A percentile compares a stretch with the other conserved stretches of the same genome.
Conservation (phyloP, 768 basidiomycete genomes). For the Lactarius sanguifluus region DNA sequence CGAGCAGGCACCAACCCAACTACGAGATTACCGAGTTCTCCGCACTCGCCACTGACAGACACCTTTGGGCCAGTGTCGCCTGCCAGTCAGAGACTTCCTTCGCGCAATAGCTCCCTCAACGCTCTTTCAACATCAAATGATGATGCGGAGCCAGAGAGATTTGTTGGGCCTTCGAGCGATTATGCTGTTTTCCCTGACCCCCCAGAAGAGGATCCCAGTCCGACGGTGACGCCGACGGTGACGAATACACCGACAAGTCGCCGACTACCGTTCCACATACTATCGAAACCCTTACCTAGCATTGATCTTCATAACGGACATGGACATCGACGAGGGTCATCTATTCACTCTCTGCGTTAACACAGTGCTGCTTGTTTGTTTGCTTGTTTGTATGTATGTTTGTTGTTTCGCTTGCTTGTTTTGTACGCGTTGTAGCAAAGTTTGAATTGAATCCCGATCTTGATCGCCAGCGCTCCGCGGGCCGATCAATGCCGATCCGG, state of each 20-base stretch:
- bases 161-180: constrained; percentile 64
- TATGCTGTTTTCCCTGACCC: constrained; percentile 75
- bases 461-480: constrained; percentile 1
- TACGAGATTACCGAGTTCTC: constrained; percentile 43
- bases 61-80: constrained; percentile 35
- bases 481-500: not conserved
- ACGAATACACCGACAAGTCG: constrained; percentile 27
- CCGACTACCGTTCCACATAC: constrained; percentile 61
- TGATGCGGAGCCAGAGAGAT: constrained; percentile 50
- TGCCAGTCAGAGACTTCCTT: constrained; percentile 57
- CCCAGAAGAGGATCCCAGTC: constrained; percentile 43
- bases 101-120: constrained; percentile 47
- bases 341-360: constrained; percentile 36
- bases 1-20: constrained; percentile 70
- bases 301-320: constrained; percentile 37
- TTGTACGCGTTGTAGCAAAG: constrained; percentile 3
- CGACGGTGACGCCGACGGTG: constrained; percentile 25
- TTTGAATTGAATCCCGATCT: constrained; percentile 1
- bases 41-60: constrained; percentile 37
- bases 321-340: constrained; percentile 47
- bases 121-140: constrained; percentile 39
- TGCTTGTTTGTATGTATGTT: not conserved
- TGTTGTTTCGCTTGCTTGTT: constrained; percentile 14
- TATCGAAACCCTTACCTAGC: constrained; percentile 50
- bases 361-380: constrained; percentile 19